Conservation (phyloP, 2,329 filamentous ascomycete genomes). For the Fusarium stilboides region DNA sequence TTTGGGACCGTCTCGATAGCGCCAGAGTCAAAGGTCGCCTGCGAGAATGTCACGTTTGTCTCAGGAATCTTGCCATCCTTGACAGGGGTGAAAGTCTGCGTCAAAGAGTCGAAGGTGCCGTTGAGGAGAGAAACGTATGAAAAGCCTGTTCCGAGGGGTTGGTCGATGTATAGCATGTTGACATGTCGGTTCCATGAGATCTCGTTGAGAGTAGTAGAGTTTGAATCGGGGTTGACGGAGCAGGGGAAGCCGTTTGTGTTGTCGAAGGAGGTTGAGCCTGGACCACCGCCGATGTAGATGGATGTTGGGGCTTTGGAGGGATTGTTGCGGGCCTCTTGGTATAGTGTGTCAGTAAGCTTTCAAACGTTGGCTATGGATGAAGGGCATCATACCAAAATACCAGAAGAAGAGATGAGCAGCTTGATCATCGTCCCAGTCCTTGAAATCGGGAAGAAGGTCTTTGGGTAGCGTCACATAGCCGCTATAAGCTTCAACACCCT, state of each 20-base stretch:
- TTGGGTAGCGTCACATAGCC: conserved; percentile 46
- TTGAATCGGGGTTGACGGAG: conserved; percentile 62
- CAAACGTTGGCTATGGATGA: fast-evolving
- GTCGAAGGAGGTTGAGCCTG: conserved; percentile 72
- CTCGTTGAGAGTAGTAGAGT: conserved; percentile 67
- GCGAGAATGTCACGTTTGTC: conserved; percentile 33
- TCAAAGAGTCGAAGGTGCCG: conserved; percentile 67
- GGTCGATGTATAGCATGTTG: conserved; percentile 67
- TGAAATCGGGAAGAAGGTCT: conserved; percentile 49
- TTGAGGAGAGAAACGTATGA: conserved; percentile 66
- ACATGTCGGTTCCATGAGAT: conserved; percentile 72
- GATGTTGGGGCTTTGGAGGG: conserved; percentile 46
- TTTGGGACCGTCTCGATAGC: conserved; percentile 50
- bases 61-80: conserved; percentile 1
- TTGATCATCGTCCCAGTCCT: conserved; percentile 30
- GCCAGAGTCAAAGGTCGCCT: conserved; percentile 32
- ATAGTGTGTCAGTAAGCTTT: not conserved
- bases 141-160: conserved; percentile 76
- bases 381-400: conserved; percentile 54
- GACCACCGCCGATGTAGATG: conserved; percentile 77
- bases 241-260: conserved; percentile 71
- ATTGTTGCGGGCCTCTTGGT: conserved; percentile 53
- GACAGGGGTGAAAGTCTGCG: conserved; percentile 45
- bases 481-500: conserved; percentile 42
- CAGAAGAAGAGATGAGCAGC: conserved; percentile 59